Percentiles rank a stretch among this genome's conserved stretches.
These are phyloP conservation scores for Neurospora cerealis DNA, from an alignment of 495 filamentous ascomycete genomes.

Conservation along the genomic window DNA sequence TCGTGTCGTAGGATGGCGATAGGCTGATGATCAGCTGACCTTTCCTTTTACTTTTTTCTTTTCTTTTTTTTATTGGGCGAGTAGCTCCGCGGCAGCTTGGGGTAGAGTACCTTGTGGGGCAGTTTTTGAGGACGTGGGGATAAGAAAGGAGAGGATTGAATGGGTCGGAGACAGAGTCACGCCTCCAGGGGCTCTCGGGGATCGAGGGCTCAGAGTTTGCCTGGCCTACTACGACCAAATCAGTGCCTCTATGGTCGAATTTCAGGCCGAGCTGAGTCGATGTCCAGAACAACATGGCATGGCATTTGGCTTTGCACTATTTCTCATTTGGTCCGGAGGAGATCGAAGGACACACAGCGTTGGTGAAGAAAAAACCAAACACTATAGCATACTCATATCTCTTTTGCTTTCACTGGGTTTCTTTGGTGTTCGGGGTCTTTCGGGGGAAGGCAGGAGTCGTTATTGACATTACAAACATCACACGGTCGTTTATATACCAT, in stretches of 20 bases:
- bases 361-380: neutral
- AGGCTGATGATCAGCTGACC: neutral
- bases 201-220: neutral
- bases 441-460: neutral
- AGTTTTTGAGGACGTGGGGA: neutral
- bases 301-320: neutral
- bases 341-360: neutral
- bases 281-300: neutral
- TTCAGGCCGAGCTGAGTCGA: neutral
- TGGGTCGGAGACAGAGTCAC: neutral
- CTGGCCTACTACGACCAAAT: neutral
- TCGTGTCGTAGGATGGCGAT: constrained; percentile 37
- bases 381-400: neutral
- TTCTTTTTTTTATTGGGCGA: neutral
- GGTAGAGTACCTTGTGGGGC: neutral
- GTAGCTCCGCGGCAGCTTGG: neutral
- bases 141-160: neutral
- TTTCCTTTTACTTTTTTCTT: neutral
- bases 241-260: neutral
- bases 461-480: neutral
- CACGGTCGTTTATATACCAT: neutral
- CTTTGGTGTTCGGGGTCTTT: neutral
- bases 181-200: neutral
- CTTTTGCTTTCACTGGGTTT: neutral
- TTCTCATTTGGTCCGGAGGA: neutral